Base-by-base conservation (phyloP, 129 eudicot genomes). In the Gnaphalium uliginosum region DNA sequence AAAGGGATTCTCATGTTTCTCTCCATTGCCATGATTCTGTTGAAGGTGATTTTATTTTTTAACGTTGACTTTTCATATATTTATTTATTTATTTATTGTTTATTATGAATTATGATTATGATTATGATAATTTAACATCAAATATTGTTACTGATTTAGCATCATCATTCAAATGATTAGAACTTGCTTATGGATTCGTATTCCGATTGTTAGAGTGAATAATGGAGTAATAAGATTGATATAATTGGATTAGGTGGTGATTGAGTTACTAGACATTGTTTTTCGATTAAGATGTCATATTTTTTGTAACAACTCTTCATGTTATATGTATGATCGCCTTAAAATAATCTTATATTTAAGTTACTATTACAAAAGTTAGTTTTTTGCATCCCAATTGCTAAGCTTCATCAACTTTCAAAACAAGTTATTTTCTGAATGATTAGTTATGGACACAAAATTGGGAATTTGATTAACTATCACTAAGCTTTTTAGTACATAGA, bases 1-100 rank as follows among this genome's bases (percentile, higher is more conserved):
- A 93, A 85, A 85, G 98, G 83, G 98, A 93, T 83, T 81, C 97
- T 76, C 98, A 93, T 88, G 96, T 93, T 79, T 86, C 97, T 1
- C 80, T 93, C 23, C 97, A 82, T 56, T 93, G 93, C 84, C 97
- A 93, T 84, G 97, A 93, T 68, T 79, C 98, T 23, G 88, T 93
- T 69, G 98, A 88, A 93, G 97, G 98, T 88, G 30, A 39, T 61
- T n/a, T 0, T 62, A 35, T 62, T 3, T 24, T 14, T 17, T 73
- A 23, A 54, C 66, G 65, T 48, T 60, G 76, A 67, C 76, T 71
- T 62, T 71, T 69, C 60, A 15, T 50, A 7, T 1, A 7, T 2
- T 24, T 8, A 21, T 0, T 24, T 6, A 32, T 43, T 53, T 50
- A 4, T 19, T 37, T 22, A 17, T 8, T 69, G 9, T 35, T 33